Evolutionary conservation across 2,329 filamentous ascomycete genomes (phyloP).

Genomic region (Botrytis hyacinthi): DNA sequence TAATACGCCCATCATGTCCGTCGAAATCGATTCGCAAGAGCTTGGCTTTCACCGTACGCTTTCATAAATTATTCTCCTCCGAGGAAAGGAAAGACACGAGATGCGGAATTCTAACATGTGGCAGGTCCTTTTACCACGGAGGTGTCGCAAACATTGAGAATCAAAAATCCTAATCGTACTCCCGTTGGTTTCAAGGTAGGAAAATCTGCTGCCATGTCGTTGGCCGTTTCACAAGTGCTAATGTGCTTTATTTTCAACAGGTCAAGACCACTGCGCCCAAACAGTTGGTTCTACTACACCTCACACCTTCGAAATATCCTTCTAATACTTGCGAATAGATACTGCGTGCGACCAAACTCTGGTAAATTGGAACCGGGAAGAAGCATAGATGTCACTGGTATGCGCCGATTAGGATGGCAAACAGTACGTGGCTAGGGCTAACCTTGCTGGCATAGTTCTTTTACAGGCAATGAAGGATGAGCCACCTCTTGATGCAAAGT

Average conservation of each 20-base stretch:
- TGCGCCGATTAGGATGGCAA: conserved; percentile 33
- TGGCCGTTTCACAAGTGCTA: background rate
- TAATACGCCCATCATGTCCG: conserved; percentile 67
- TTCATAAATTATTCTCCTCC: conserved; percentile 14
- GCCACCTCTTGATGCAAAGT: conserved; percentile 80
- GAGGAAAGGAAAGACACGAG: conserved; percentile 14
- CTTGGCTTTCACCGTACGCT: conserved; percentile 87
- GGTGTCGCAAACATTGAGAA: conserved; percentile 62
- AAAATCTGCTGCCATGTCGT: conserved; percentile 25
- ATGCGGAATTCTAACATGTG: conserved; percentile 23
- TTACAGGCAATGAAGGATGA: conserved; percentile 98
- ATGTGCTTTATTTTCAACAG: conserved; percentile 45
- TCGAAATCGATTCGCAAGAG: conserved; percentile 89
- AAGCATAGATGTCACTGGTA: conserved; percentile 91
- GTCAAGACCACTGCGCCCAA: conserved; percentile 99
- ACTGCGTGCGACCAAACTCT: conserved; percentile 96
- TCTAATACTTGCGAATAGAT: conserved; percentile 54
- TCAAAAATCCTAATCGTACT: conserved; percentile 61
- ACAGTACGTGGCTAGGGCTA: conserved; percentile 1
- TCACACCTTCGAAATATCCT: background rate
- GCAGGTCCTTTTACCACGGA: conserved; percentile 66
- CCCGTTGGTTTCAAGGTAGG: conserved; percentile 70
- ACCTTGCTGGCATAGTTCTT: conserved; percentile 60
- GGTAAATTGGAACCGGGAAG: conserved; percentile 89
- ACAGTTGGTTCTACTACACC: conserved; percentile 64